Percentiles rank a stretch among this genome's conserved stretches.
phyloP scores from a whole-genome alignment of 306 rosid species.

The Adenanthera pavonina region DNA sequence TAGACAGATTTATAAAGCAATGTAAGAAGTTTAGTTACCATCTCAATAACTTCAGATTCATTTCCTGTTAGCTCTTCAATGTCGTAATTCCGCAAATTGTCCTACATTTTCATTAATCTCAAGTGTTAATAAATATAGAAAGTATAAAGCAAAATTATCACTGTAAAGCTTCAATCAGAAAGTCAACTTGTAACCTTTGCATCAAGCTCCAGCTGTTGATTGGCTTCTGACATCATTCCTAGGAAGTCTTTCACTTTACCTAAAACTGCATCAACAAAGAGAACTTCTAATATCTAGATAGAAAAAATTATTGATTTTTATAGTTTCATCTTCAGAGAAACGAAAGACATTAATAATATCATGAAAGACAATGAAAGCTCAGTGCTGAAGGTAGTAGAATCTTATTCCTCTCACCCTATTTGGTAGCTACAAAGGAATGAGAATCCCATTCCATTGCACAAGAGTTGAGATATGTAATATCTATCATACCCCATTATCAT shows the following conservation, averaged over 20 bases:
- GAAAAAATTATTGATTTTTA: too few species aligned
- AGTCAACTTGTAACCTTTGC: slow-evolving; percentile 65
- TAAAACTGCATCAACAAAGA: slow-evolving; percentile 43
- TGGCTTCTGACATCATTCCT: slow-evolving; percentile 37
- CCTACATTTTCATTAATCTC: slow-evolving; percentile 47
- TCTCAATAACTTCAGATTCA: slow-evolving; percentile 77
- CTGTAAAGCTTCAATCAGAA: slow-evolving; percentile 7
- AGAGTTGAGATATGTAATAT: background rate
- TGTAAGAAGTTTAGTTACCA: slow-evolving; percentile 47
- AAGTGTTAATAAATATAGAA: background rate
- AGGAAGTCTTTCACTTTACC: slow-evolving; percentile 43
- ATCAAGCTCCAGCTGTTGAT: slow-evolving; percentile 58
- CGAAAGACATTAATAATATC: slow-evolving; percentile 7
- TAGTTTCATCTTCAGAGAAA: background rate
- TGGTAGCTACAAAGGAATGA: background rate
- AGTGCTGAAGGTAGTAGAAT: background rate
- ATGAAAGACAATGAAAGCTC: slow-evolving; percentile 24
- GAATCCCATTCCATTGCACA: background rate
- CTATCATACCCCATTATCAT: background rate
- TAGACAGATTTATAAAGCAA: background rate
- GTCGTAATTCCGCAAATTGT: slow-evolving; percentile 62
- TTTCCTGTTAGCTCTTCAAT: slow-evolving; percentile 79
- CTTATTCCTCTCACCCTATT: background rate
- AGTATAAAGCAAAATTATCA: background rate
- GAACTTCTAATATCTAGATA: slow-evolving; percentile 9